Percentiles rank a stretch among this genome's conserved stretches.
These are phyloP conservation scores for Somion occarium DNA, from an alignment of 1,284 basidiomycete species.

Conservation along the genomic window DNA sequence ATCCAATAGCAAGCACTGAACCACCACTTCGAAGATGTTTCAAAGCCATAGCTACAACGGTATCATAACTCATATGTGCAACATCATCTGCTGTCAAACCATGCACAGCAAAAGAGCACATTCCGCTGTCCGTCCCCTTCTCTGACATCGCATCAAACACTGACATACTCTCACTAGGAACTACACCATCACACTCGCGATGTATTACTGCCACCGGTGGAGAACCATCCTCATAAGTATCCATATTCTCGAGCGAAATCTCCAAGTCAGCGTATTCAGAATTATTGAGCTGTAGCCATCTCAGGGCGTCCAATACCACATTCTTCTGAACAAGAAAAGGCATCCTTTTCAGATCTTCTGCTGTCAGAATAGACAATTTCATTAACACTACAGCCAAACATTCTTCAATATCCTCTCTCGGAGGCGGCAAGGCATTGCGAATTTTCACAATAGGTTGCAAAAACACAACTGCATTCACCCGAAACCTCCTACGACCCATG, in stretches of 20 bases:
- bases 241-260: conserved; percentile 31
- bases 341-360: conserved; percentile 28
- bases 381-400: conserved; percentile 33
- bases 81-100: conserved; percentile 23
- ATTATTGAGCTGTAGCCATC: conserved; percentile 37
- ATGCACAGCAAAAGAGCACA: conserved; percentile 33
- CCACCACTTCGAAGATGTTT: conserved; percentile 16
- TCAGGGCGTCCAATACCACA: conserved; percentile 27
- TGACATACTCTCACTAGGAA: conserved; percentile 1
- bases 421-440: conserved; percentile 29
- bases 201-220: conserved; percentile 25
- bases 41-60: conserved; percentile 14
- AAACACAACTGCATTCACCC: conserved; percentile 31
- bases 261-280: conserved; percentile 30
- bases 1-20: conserved; percentile 17
- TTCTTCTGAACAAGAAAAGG: conserved; percentile 30
- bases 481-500: conserved; percentile 13
- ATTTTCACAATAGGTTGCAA: conserved; percentile 29
- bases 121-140: conserved; percentile 23
- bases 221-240: conserved; percentile 25
- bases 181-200: neutral
- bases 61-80: conserved; percentile 1
- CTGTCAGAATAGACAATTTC: conserved; percentile 27
- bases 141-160: conserved; percentile 27
- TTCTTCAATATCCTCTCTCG: conserved; percentile 30